Conservation (phyloP, 345 rosid species). For the Streptanthus diversifolius region DNA sequence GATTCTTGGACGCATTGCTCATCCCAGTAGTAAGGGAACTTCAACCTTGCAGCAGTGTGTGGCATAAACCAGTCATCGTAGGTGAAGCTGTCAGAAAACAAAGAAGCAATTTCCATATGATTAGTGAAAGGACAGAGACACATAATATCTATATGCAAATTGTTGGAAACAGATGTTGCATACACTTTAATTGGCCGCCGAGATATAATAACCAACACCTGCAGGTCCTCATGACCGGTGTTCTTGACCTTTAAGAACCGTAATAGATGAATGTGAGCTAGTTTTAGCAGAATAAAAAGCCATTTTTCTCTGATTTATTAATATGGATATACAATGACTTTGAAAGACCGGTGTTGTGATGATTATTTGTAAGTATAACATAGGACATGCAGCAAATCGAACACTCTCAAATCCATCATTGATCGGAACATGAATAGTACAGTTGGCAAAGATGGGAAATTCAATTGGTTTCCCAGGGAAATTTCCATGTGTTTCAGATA, state of each 20-base stretch:
- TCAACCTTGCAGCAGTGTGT: constrained; percentile 82
- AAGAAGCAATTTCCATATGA: not conserved
- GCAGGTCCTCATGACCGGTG: constrained; percentile 73
- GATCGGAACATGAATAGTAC: constrained; percentile 73
- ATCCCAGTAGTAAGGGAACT: constrained; percentile 83
- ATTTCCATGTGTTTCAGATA: constrained; percentile 62
- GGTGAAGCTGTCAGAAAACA: constrained; percentile 46
- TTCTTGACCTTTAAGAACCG: constrained; percentile 65
- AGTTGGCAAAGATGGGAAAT: constrained; percentile 56
- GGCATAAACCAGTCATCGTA: constrained; percentile 90
- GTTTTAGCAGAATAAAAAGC: not conserved
- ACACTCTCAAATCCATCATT: constrained; percentile 51
- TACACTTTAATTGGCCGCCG: constrained; percentile 87
- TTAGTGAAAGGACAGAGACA: not conserved
- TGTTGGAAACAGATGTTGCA: constrained; percentile 28
- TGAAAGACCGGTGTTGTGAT: not conserved
- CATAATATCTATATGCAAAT: not conserved
- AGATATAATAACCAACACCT: constrained; percentile 66
- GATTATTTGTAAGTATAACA: not conserved
- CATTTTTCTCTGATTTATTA: not conserved
- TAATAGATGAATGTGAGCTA: not conserved
- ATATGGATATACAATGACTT: not conserved
- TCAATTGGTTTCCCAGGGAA: constrained; percentile 79
- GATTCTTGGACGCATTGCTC: constrained; percentile 63
- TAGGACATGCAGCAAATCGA: not conserved